Base-by-base conservation (phyloP, 176 grass and related monocot species). In the Thinopyrum elongatum region DNA sequence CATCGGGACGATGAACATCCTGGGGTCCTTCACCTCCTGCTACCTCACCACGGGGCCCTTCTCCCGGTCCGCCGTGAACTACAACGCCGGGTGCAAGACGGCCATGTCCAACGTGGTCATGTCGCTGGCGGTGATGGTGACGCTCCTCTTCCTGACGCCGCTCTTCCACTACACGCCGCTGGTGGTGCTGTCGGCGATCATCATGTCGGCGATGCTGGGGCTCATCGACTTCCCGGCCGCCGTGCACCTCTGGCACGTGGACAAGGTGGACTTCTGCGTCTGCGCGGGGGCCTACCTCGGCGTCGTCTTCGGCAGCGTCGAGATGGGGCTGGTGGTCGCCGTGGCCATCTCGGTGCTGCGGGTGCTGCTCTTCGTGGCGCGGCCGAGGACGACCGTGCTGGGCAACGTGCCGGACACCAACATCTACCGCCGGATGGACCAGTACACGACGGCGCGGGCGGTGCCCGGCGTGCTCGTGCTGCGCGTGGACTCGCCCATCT, bases 181-280 rank as follows among this genome's bases (percentile, higher is more conserved):
- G 82, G 96, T 98, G 63, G 93, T 98, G 72, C 94, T 98, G 16
- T 94, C 96, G 10, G 88, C 96, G 80, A 98, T 98, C 79, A 98
- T 98, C 91, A 90, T 95, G 6, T 87, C 94, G 3, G 94, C 96
- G 22, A 95, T 98, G 93, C 92, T 95, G 14, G 94, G 94, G 21
- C 94, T 98, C 5, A 94, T 98, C 49, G 96, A 98, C 88, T 98
- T 92, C 87, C 88, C 83, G 88, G 92, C 74, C 1, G 88, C 92
- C 17, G 33, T 90, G 21, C 92, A 98, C 89, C 93, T 98, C 7
- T 98, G 96, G 96, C 88, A 70, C 11, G 94, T 98, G 12, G 96
- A 98, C 90, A 98, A 98, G 88, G 85, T 98, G 11, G 96, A 98
- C 90, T 98, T 98, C 82, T 95, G 91, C 78, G 96, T 95, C 17